Evolutionary conservation across 306 rosid species (phyloP).

Genomic region (Chamaecrista fasciculata): DNA sequence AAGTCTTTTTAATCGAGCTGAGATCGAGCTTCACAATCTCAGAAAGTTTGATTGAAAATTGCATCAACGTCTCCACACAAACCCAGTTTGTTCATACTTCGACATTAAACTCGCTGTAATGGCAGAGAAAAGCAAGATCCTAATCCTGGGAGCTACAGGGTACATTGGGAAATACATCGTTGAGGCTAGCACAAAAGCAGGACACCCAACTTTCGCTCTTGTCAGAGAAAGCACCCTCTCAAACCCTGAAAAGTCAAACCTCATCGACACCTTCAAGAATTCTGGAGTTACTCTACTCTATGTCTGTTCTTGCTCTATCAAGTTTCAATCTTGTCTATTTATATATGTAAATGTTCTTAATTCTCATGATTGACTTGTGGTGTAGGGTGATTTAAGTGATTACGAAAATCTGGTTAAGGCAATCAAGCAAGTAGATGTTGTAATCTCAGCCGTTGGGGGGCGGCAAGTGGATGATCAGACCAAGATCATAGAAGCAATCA

Average conservation of each 20-base stretch:
- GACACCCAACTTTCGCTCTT: conserved; percentile 39
- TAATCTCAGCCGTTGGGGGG: conserved; percentile 31
- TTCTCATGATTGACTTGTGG: neutral
- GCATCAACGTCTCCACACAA: neutral
- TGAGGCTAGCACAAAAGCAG: conserved; percentile 36
- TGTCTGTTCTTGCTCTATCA: conserved; percentile 15
- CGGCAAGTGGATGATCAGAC: conserved; percentile 26
- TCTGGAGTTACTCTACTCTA: conserved; percentile 39
- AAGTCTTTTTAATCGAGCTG: no score
- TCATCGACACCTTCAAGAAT: conserved; percentile 34
- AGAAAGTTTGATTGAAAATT: no score
- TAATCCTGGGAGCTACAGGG: conserved; percentile 43
- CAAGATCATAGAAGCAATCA: conserved; percentile 47
- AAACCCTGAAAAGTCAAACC: conserved; percentile 33
- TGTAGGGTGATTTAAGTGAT: conserved; percentile 40
- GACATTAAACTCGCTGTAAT: neutral
- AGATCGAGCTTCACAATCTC: no score
- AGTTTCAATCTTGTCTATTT: neutral
- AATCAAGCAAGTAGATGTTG: conserved; percentile 46
- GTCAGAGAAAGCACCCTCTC: conserved; percentile 30
- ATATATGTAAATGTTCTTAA: no score
- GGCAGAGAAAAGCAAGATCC: conserved; percentile 42
- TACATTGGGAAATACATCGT: conserved; percentile 42
- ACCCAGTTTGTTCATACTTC: neutral
- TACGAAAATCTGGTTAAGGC: conserved; percentile 39